Conservation (phyloP, 441 rosid genomes). For the Manihot esculenta region DNA sequence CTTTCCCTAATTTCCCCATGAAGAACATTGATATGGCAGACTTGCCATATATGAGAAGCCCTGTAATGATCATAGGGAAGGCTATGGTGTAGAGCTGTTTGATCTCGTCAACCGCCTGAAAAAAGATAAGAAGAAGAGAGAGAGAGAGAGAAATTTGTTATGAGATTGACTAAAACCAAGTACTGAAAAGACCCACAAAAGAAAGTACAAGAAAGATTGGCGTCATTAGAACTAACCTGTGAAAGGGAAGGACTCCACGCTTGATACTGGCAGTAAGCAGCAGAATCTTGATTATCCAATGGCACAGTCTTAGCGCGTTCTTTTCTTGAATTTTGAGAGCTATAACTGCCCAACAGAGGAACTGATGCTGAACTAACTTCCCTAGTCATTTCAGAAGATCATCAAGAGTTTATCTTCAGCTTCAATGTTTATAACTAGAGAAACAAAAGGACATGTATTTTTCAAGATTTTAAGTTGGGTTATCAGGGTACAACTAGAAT, state of each 20-base stretch:
- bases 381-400: conserved; percentile 29
- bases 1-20: conserved; percentile 78
- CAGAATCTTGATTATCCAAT: conserved; percentile 17
- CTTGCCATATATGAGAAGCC: conserved; percentile 74
- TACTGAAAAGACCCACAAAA: background rate
- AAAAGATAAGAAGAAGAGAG: background rate
- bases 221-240: conserved; percentile 24
- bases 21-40: conserved; percentile 79
- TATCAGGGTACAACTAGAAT: conserved; percentile 3
- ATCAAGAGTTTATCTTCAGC: conserved; percentile 3
- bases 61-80: conserved; percentile 71
- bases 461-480: conserved; percentile 9
- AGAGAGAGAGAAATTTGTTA: background rate
- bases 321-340: conserved; percentile 12
- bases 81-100: conserved; percentile 66
- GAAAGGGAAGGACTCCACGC: conserved; percentile 32
- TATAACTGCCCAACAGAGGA: conserved; percentile 26
- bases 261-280: conserved; percentile 17
- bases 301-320: conserved; percentile 17
- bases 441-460: background rate
- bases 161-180: background rate
- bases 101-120: conserved; percentile 54
- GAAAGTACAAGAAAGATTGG: background rate
- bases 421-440: background rate
- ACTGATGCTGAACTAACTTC: conserved; percentile 16